A percentile compares a stretch with the other conserved stretches of the same genome.
Evolutionary conservation across 371 early-diverging fungal species (phyloP).

Genomic region (Thermomucor indicae-seudaticae): DNA sequence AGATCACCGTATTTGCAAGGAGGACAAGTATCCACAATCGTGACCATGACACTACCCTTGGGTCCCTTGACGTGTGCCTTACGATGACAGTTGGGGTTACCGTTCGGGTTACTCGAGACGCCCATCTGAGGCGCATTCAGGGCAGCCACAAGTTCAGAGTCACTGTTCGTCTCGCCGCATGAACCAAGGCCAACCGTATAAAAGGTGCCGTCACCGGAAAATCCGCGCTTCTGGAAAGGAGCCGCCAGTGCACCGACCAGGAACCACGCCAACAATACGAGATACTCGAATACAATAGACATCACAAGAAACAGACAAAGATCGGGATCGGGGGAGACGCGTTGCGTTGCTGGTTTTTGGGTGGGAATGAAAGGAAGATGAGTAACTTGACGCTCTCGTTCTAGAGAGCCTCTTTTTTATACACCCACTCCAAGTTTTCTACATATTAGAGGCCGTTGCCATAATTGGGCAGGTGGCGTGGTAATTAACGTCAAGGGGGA

Average conservation of each 20-base stretch:
- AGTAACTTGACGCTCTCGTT: too few relatives aligned
- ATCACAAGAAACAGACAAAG: not conserved
- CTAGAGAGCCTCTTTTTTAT: too few relatives aligned
- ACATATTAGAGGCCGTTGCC: too few relatives aligned
- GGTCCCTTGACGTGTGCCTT: conserved; percentile 32
- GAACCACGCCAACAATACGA: not conserved
- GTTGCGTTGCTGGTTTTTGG: not conserved
- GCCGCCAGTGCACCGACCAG: conserved; percentile 7
- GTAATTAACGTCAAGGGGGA: too few relatives aligned
- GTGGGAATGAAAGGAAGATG: too few relatives aligned
- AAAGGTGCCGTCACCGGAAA: conserved; percentile 36
- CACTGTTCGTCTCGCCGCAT: conserved; percentile 20
- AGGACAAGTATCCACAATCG: conserved; percentile 43
- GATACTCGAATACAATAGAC: not conserved
- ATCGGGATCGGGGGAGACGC: conserved; percentile 5
- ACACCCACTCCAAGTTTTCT: too few relatives aligned
- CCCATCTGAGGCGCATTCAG: conserved; percentile 48
- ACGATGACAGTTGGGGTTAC: conserved; percentile 33
- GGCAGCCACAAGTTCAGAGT: conserved; percentile 33
- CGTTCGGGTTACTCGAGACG: conserved; percentile 26
- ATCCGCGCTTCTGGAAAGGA: conserved; percentile 9
- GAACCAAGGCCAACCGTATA: conserved; percentile 26
- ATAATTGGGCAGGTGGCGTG: too few relatives aligned
- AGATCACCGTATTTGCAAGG: conserved; percentile 39
- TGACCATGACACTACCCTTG: conserved; percentile 31